Evolutionary conservation across 495 filamentous ascomycete species (phyloP).

Genomic region (Penicillium fimorum): DNA sequence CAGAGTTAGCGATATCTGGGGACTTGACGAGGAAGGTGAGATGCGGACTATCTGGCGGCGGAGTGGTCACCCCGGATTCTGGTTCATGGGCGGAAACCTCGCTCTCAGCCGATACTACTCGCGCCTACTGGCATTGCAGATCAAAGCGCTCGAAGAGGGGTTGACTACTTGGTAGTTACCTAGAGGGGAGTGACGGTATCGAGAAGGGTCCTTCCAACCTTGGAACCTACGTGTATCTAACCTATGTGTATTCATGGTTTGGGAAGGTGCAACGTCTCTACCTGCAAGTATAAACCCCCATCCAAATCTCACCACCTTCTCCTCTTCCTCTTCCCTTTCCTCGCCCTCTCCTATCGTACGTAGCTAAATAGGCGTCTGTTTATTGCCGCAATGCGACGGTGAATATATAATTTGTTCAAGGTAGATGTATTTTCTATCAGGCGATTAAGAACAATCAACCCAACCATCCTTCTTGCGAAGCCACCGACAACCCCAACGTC

Average conservation of each 20-base stretch:
- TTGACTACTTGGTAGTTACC: conserved; percentile 32
- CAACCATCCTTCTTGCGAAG: conserved; percentile 35
- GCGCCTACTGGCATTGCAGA: conserved; percentile 70
- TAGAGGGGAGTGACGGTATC: not conserved
- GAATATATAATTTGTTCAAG: not conserved
- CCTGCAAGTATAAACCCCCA: no score
- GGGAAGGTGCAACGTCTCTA: no score
- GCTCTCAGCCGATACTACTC: conserved; percentile 73
- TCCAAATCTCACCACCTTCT: no score
- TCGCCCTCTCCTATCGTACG: no score
- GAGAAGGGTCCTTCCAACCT: not conserved
- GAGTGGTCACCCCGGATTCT: conserved; percentile 73
- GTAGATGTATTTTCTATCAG: not conserved
- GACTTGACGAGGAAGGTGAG: conserved; percentile 75
- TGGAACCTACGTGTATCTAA: not conserved
- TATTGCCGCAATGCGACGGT: no score
- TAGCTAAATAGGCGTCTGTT: no score
- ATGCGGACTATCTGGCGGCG: conserved; percentile 66
- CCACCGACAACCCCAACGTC: conserved; percentile 38
- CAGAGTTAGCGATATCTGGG: conserved; percentile 70
- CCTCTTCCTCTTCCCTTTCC: no score
- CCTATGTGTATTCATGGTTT: no score
- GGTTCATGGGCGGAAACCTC: conserved; percentile 82
- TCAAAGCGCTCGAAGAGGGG: conserved; percentile 63
- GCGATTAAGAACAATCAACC: conserved; percentile 8